A percentile compares a stretch with the other conserved stretches of the same genome.
Evolutionary conservation across 176 grass and related monocot species (phyloP).

Genomic region (Alloteropsis semialata): DNA sequence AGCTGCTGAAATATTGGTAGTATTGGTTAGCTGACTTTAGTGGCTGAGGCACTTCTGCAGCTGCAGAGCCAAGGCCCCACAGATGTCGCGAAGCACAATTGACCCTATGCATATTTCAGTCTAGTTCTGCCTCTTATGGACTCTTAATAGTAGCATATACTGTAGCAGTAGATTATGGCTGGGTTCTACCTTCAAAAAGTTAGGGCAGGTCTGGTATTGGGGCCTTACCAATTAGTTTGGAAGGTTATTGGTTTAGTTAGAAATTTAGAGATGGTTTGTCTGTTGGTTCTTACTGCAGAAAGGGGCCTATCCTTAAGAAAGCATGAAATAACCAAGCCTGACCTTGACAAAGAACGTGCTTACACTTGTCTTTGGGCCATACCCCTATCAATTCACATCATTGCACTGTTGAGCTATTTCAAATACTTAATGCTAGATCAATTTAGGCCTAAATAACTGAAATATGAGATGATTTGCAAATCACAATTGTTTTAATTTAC

Average conservation of each 20-base stretch:
- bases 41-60: not conserved
- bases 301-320: not conserved
- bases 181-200: no score
- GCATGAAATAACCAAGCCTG: not conserved
- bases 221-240: not conserved
- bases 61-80: not conserved
- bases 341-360: not conserved
- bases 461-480: constrained; percentile 11
- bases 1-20: constrained; percentile 1
- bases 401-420: not conserved
- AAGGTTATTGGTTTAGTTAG: not conserved
- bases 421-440: not conserved
- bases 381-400: not conserved
- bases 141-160: not conserved
- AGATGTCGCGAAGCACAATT: not conserved
- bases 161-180: not conserved
- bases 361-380: not conserved
- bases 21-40: not conserved
- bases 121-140: not conserved
- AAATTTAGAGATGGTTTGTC: not conserved
- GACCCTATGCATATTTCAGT: not conserved
- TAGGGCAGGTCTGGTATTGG: not conserved
- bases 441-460: not conserved
- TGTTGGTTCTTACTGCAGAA: no score
- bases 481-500: not conserved